Percentiles rank a stretch among this genome's conserved stretches.
Conservation (phyloP, 2,329 filamentous ascomycete species). For the Herpotrichia juniperi region DNA sequence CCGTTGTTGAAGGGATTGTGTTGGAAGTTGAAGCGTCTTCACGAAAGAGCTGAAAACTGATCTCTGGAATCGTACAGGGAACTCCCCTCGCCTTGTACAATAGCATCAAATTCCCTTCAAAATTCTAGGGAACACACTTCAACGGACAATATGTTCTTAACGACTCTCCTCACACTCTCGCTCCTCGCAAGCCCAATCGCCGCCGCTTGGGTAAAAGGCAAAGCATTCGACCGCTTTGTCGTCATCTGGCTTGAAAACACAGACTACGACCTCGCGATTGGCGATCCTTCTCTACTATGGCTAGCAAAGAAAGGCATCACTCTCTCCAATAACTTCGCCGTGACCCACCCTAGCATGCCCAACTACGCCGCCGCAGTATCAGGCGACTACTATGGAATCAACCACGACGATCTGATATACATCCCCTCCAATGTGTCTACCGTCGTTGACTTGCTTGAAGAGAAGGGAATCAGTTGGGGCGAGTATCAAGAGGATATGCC, state of each 20-base stretch:
- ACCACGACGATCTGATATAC: slow-evolving; percentile 67
- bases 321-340: slow-evolving; percentile 60
- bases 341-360: slow-evolving; percentile 74
- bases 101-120: too few relatives aligned
- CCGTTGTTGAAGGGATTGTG: not conserved
- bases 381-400: slow-evolving; percentile 76
- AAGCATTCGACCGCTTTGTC: slow-evolving; percentile 73
- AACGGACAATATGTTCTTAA: slow-evolving; percentile 7
- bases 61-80: too few relatives aligned
- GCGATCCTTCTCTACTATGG: slow-evolving; percentile 65
- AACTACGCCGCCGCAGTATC: slow-evolving; percentile 74
- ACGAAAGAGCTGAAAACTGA: not conserved
- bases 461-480: slow-evolving; percentile 53
- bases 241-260: slow-evolving; percentile 82
- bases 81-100: too few relatives aligned
- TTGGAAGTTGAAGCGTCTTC: not conserved
- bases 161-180: slow-evolving; percentile 4
- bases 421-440: slow-evolving; percentile 48
- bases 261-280: slow-evolving; percentile 67
- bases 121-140: too few relatives aligned
- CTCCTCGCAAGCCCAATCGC: slow-evolving; percentile 16
- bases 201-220: slow-evolving; percentile 69
- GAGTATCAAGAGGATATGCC: slow-evolving; percentile 81
- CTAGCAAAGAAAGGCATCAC: slow-evolving; percentile 68
- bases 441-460: slow-evolving; percentile 51